Conservation (phyloP, 2,329 filamentous ascomycete species). For the Alternaria infectoria region DNA sequence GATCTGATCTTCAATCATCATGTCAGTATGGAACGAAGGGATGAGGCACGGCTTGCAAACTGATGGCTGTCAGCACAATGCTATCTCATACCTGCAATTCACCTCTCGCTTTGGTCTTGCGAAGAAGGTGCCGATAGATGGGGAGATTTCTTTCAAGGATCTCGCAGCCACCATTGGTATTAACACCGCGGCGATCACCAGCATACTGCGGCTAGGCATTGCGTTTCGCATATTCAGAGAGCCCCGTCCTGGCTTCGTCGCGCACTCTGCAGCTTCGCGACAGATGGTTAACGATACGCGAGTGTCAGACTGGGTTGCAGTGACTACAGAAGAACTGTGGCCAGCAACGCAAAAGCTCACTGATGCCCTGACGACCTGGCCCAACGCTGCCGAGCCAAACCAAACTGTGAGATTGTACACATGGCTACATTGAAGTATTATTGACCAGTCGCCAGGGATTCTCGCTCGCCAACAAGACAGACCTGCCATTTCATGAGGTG, state of each 20-base stretch:
- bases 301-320: neutral
- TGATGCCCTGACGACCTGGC: conserved; percentile 9
- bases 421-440: neutral
- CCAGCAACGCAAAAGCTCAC: conserved; percentile 3
- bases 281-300: neutral
- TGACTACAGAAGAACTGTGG: conserved; percentile 4
- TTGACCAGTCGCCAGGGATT: neutral
- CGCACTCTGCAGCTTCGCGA: conserved; percentile 14
- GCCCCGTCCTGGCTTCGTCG: conserved; percentile 8
- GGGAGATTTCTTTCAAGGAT: neutral
- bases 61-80: neutral
- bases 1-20: conserved; percentile 11
- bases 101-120: conserved; percentile 2
- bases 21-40: neutral
- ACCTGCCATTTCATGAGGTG: conserved; percentile 21
- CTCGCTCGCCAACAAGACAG: conserved; percentile 12
- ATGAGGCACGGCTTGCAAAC: neutral
- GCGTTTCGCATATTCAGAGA: conserved; percentile 22
- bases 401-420: conserved; percentile 5
- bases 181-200: neutral
- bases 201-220: conserved; percentile 9
- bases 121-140: neutral
- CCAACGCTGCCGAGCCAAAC: conserved; percentile 1
- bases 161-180: conserved; percentile 2
- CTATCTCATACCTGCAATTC: neutral